These are phyloP conservation scores for Apophysomyces variabilis DNA, from an alignment of 371 early-diverging fungal species.

Conservation along the genomic window DNA sequence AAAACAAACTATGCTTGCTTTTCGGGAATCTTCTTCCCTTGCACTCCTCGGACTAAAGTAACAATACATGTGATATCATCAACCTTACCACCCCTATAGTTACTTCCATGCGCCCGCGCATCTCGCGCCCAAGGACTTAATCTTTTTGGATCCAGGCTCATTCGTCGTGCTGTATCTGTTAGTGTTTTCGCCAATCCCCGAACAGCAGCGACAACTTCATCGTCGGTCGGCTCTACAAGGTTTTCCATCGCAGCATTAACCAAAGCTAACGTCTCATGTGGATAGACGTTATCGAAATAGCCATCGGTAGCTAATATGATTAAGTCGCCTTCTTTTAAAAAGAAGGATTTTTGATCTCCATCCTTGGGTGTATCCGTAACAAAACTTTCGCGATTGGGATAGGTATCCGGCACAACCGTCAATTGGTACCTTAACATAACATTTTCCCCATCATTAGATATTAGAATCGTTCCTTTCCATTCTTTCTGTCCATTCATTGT, in stretches of 20 bases:
- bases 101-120: slow-evolving; percentile 52
- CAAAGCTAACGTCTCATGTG: slow-evolving; percentile 61
- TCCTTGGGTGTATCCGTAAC: slow-evolving; percentile 70
- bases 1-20: slow-evolving; percentile 5
- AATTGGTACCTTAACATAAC: slow-evolving; percentile 58
- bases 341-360: slow-evolving; percentile 61
- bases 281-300: slow-evolving; percentile 72
- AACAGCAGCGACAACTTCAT: slow-evolving; percentile 53
- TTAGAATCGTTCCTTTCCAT: not conserved
- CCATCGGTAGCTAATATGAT: slow-evolving; percentile 75
- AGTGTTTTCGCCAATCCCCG: slow-evolving; percentile 57
- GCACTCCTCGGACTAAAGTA: slow-evolving; percentile 40
- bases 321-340: slow-evolving; percentile 69
- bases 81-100: slow-evolving; percentile 52
- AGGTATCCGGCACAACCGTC: slow-evolving; percentile 62
- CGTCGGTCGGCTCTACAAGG: slow-evolving; percentile 29
- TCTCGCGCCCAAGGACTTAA: slow-evolving; percentile 55
- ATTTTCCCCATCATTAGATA: too few species aligned
- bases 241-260: slow-evolving; percentile 52
- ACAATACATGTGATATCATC: slow-evolving; percentile 60
- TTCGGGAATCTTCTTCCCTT: slow-evolving; percentile 9
- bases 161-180: slow-evolving; percentile 60
- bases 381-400: slow-evolving; percentile 58
- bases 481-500: not conserved
- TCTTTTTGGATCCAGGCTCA: slow-evolving; percentile 60